Evolutionary conservation across 768 basidiomycete species (phyloP).

Genomic region (Naganishia friedmannii): DNA sequence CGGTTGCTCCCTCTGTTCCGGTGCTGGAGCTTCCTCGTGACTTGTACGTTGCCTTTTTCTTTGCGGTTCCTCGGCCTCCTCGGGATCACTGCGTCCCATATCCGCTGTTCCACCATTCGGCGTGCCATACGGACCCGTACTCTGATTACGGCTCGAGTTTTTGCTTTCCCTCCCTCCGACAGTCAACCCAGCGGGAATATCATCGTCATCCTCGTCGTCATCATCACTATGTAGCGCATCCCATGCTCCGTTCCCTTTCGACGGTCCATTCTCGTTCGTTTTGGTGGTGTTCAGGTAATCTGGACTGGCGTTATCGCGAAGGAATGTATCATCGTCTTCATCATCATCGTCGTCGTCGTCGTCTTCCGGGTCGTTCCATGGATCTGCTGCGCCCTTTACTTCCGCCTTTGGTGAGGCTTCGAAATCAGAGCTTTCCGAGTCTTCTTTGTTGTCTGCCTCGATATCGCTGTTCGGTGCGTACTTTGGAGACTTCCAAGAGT

Average conservation of each 20-base stretch:
- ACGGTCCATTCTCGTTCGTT: background rate
- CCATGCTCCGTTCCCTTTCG: conserved; percentile 9
- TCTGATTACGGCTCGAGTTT: conserved; percentile 1
- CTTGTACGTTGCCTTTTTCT: conserved; percentile 1
- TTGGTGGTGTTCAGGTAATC: conserved; percentile 5
- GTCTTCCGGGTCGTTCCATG: conserved; percentile 17
- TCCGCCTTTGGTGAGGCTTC: background rate
- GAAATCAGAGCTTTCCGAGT: background rate
- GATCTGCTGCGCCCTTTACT: background rate
- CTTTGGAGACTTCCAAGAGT: background rate
- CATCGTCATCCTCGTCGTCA: background rate
- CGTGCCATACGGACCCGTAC: too few species aligned
- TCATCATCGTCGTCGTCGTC: conserved; percentile 20
- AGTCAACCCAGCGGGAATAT: conserved; percentile 6
- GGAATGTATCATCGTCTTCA: background rate
- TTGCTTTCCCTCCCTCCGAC: conserved; percentile 16
- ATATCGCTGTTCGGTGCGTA: conserved; percentile 19
- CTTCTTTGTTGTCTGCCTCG: background rate
- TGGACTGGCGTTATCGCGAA: background rate
- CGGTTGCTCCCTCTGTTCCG: background rate
- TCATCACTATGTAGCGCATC: conserved; percentile 12
- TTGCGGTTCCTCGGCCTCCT: background rate
- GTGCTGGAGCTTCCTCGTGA: background rate
- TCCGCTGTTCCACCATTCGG: background rate
- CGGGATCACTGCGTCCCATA: background rate